A percentile compares a stretch with the other conserved stretches of the same genome.
Evolutionary conservation across 2,329 filamentous ascomycete genomes (phyloP).

Genomic region (Fusarium napiforme): DNA sequence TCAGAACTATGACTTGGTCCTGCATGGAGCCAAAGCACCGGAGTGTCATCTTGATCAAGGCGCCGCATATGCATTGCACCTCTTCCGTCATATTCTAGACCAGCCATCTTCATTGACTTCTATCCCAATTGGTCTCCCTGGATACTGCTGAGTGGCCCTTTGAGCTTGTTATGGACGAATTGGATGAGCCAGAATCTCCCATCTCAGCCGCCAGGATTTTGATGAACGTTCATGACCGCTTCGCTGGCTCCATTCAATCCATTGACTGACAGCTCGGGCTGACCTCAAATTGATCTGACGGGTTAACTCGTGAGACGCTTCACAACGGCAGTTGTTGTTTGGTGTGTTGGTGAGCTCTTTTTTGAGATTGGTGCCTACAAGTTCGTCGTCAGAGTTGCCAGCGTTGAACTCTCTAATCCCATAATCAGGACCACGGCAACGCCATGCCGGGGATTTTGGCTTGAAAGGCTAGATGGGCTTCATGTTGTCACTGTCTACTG

Average conservation of each 20-base stretch:
- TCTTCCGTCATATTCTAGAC: conserved; percentile 33
- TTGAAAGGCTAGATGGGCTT: neutral
- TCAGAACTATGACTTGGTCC: conserved; percentile 27
- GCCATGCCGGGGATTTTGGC: conserved; percentile 27
- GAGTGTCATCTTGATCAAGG: conserved; percentile 22
- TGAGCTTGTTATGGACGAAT: conserved; percentile 20
- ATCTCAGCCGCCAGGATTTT: conserved; percentile 14
- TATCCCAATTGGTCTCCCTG: conserved; percentile 22
- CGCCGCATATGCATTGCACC: conserved; percentile 16
- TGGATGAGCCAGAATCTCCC: conserved; percentile 13
- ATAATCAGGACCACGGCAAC: neutral
- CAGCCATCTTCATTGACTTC: conserved; percentile 27
- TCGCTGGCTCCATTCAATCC: conserved; percentile 35
- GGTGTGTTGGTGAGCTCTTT: conserved; percentile 25
- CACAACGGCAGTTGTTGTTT: conserved; percentile 10
- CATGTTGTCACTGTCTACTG: conserved; percentile 23
- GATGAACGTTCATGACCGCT: conserved; percentile 22
- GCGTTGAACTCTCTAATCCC: conserved; percentile 14
- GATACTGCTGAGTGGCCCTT: conserved; percentile 17
- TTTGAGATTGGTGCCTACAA: conserved; percentile 2
- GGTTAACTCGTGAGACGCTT: conserved; percentile 12
- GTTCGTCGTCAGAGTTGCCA: conserved; percentile 1
- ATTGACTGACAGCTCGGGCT: conserved; percentile 18
- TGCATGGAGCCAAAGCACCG: conserved; percentile 27
- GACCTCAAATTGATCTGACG: conserved; percentile 11